A percentile compares a stretch with the other conserved stretches of the same genome.
Conservation (phyloP, 2,329 filamentous ascomycete species). For the Colletotrichum limetticola region DNA sequence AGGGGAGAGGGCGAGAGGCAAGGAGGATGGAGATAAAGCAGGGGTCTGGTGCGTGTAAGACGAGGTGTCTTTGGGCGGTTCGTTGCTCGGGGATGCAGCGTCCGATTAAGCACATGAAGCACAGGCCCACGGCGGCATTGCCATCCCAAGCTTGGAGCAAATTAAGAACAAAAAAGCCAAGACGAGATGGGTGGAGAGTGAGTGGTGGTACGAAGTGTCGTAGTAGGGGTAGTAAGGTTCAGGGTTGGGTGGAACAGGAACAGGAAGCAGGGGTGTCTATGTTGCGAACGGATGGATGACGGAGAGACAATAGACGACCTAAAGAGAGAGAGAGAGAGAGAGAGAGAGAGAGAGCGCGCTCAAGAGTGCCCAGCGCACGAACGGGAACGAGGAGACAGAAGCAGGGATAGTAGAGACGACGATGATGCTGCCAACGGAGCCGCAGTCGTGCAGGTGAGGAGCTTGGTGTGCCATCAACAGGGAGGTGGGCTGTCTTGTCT, state of each 20-base stretch:
- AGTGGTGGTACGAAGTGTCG: neutral
- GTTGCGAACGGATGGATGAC: conserved; percentile 24
- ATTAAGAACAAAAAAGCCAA: conserved; percentile 34
- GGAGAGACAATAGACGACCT: conserved; percentile 29
- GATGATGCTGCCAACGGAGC: conserved; percentile 27
- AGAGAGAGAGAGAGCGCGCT: neutral
- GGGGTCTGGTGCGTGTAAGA: neutral
- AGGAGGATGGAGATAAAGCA: conserved; percentile 7
- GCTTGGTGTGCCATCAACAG: neutral
- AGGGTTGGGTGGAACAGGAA: conserved; percentile 27
- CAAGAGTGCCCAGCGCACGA: neutral
- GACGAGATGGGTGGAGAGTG: conserved; percentile 27
- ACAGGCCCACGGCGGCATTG: conserved; percentile 34
- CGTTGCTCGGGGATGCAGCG: conserved; percentile 30
- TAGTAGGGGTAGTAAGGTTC: conserved; percentile 2
- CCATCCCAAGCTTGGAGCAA: conserved; percentile 38
- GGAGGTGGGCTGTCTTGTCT: neutral
- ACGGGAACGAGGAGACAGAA: neutral
- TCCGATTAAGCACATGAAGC: conserved; percentile 37
- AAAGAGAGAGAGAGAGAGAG: neutral
- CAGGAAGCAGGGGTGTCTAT: conserved; percentile 9
- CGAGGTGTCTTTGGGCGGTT: conserved; percentile 17
- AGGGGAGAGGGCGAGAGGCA: neutral
- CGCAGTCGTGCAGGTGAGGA: conserved; percentile 1
- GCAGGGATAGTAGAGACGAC: neutral